Conservation (phyloP, 768 basidiomycete species). For the Termitomyces heimii region DNA sequence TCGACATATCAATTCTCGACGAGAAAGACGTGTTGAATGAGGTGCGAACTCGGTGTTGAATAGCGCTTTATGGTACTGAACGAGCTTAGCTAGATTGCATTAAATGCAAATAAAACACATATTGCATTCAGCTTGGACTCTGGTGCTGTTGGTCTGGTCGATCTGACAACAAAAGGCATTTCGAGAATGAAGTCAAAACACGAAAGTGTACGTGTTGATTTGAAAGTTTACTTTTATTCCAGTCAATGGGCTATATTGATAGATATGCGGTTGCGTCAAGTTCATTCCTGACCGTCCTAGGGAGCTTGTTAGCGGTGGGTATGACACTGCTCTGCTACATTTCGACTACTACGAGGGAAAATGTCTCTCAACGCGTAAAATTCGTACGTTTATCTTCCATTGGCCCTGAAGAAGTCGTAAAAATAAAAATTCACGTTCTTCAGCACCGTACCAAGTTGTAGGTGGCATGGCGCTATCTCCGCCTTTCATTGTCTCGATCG, state of each 20-base stretch:
- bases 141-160: conserved; percentile 61
- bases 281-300: conserved; percentile 68
- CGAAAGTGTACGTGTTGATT: conserved; percentile 43
- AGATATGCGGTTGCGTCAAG: conserved; percentile 68
- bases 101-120: conserved; percentile 48
- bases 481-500: conserved; percentile 63
- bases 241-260: conserved; percentile 3
- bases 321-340: conserved; percentile 64
- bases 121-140: conserved; percentile 70
- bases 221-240: neutral
- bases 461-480: conserved; percentile 60
- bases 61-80: conserved; percentile 15
- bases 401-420: neutral
- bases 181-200: conserved; percentile 58
- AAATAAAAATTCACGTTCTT: conserved; percentile 1
- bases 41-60: conserved; percentile 31
- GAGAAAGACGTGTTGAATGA: conserved; percentile 55
- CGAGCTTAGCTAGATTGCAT: conserved; percentile 51
- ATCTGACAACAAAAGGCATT: conserved; percentile 44
- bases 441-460: conserved; percentile 33
- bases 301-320: conserved; percentile 75
- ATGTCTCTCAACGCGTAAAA: conserved; percentile 50
- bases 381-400: conserved; percentile 36
- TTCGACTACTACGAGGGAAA: conserved; percentile 56
- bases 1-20: conserved; percentile 40